Percentiles rank a stretch among this genome's conserved stretches.
These are phyloP conservation scores for Eugenia klotzschiana DNA, from an alignment of 441 rosid genomes.

Conservation along the genomic window DNA sequence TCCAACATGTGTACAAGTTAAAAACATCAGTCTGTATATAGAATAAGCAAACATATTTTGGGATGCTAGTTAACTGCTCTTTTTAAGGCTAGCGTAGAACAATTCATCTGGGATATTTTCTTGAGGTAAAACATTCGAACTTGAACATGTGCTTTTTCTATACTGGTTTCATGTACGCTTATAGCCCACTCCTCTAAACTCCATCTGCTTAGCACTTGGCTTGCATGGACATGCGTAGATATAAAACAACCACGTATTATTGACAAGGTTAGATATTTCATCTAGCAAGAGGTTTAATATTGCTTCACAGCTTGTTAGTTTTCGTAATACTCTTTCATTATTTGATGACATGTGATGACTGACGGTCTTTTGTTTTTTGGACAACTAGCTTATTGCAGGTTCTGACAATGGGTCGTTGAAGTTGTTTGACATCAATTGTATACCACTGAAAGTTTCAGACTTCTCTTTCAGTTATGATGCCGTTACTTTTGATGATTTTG, in stretches of 20 bases:
- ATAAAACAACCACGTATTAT: not conserved
- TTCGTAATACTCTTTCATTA: not conserved
- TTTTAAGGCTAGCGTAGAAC: not conserved
- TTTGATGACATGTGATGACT: not conserved
- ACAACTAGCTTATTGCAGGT: conserved; percentile 28
- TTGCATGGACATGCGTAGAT: not conserved
- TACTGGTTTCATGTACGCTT: not conserved
- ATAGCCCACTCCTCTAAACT: not conserved
- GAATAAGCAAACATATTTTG: not conserved
- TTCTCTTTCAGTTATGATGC: not conserved
- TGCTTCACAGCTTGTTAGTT: not conserved
- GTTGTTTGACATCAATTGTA: conserved; percentile 21
- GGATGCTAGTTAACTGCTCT: not conserved
- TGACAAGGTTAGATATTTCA: not conserved
- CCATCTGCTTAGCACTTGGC: not conserved
- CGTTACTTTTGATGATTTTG: conserved; percentile 21
- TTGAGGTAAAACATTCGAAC: not conserved
- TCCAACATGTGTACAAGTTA: not conserved
- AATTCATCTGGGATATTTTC: not conserved
- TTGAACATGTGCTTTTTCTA: not conserved
- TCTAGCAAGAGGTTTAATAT: not conserved
- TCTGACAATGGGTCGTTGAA: conserved; percentile 25
- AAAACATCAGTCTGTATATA: not conserved
- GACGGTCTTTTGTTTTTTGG: not conserved
- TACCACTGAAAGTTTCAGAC: conserved; percentile 9